phyloP scores from a whole-genome alignment of 768 basidiomycete species.

The Mycena kentingensis region DNA sequence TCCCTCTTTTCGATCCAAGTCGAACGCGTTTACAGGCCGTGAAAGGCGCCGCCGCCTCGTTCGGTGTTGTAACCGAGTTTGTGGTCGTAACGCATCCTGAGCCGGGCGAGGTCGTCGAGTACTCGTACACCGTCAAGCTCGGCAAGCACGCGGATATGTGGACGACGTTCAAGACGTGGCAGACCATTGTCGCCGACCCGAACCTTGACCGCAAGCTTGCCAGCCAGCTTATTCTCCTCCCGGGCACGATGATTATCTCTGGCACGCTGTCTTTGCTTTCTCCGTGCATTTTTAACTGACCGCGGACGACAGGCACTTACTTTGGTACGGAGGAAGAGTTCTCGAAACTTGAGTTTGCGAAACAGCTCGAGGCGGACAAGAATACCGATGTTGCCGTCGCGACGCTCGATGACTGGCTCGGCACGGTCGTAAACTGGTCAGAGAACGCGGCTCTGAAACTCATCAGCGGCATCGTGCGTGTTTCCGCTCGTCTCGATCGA shows the following conservation, averaged over 20 bases:
- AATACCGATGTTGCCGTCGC: conserved; percentile 9
- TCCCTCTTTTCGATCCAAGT: neutral
- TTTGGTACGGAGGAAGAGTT: conserved; percentile 22
- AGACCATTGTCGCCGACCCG: conserved; percentile 14
- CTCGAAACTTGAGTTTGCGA: conserved; percentile 11
- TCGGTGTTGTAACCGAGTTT: conserved; percentile 32
- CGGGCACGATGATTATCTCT: conserved; percentile 21
- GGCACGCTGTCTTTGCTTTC: conserved; percentile 1
- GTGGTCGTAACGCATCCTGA: conserved; percentile 27
- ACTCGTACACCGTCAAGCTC: neutral
- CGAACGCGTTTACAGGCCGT: conserved; percentile 21
- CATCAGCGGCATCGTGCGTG: conserved; percentile 16
- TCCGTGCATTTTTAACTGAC: neutral
- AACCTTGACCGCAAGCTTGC: conserved; percentile 20
- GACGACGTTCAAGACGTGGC: conserved; percentile 17
- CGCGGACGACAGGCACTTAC: conserved; percentile 10
- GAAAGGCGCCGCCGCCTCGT: conserved; percentile 32
- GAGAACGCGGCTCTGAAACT: conserved; percentile 17
- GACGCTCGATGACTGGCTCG: conserved; percentile 16
- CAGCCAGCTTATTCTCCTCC: conserved; percentile 15
- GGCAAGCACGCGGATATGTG: conserved; percentile 7
- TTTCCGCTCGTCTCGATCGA: neutral
- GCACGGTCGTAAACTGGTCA: conserved; percentile 17
- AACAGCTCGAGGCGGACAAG: conserved; percentile 3
- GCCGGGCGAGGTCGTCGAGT: conserved; percentile 19